phyloP scores from a whole-genome alignment of 306 rosid genomes.

The Pyrus bretschneideri region DNA sequence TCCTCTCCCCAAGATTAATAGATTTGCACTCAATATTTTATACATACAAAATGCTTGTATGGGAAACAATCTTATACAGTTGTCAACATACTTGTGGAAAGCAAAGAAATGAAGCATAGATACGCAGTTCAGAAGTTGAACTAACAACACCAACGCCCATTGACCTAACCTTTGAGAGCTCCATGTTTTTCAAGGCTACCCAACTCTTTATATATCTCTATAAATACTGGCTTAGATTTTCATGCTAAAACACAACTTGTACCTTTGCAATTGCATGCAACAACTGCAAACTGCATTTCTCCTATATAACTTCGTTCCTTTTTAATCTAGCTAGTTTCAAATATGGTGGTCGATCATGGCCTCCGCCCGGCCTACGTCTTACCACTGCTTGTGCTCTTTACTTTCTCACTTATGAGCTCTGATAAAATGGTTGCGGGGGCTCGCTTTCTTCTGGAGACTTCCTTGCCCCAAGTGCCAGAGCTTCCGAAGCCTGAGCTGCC shows the following conservation, averaged over 20 bases:
- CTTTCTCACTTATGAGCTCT: constrained; percentile 21
- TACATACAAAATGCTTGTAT: too few species aligned
- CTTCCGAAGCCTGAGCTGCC: background rate
- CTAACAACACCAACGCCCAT: background rate
- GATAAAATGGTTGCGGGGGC: constrained; percentile 23
- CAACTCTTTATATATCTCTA: background rate
- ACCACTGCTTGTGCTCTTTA: constrained; percentile 19
- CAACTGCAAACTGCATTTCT: too few species aligned
- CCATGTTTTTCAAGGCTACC: too few species aligned
- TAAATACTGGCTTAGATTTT: background rate
- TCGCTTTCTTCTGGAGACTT: constrained; percentile 21
- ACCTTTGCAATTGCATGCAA: background rate
- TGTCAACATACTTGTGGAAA: too few species aligned
- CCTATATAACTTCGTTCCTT: too few species aligned
- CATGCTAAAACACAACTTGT: background rate
- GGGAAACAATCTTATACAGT: too few species aligned
- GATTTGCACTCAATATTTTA: too few species aligned
- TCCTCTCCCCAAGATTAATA: too few species aligned
- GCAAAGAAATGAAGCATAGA: background rate
- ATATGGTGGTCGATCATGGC: constrained; percentile 24
- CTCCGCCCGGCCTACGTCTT: constrained; percentile 15
- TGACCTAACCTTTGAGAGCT: background rate
- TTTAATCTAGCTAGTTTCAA: background rate
- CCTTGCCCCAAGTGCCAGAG: constrained; percentile 4
- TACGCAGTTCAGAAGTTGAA: background rate